Conservation (phyloP, 345 rosid species). For the Eutrema japonicum region DNA sequence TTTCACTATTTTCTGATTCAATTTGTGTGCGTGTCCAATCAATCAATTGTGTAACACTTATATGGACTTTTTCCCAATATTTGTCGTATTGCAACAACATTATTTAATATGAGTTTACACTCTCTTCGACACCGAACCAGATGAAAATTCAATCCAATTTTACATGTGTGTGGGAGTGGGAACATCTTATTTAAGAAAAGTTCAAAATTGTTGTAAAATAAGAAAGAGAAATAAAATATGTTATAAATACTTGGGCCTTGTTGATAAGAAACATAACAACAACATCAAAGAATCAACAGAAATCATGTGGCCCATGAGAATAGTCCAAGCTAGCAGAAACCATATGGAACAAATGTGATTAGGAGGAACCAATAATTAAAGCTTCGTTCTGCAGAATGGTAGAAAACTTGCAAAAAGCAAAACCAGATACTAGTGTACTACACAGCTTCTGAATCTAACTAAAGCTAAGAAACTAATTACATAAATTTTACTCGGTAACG, state of each 20-base stretch:
- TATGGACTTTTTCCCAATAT: constrained; percentile 11
- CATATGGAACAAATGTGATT: not conserved
- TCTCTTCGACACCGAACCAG: not conserved
- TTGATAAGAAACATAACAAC: not conserved
- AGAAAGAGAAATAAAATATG: not conserved
- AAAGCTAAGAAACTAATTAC: constrained; percentile 15
- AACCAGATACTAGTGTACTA: not conserved
- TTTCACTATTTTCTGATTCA: not conserved
- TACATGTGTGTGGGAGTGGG: not conserved
- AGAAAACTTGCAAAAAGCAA: not conserved
- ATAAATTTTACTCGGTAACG: not conserved
- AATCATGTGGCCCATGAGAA: too few relatives aligned
- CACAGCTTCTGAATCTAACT: constrained; percentile 5
- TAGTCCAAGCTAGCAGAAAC: not conserved
- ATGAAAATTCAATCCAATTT: not conserved
- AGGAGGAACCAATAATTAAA: constrained; percentile 3
- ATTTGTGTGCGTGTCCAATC: not conserved
- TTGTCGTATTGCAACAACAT: not conserved
- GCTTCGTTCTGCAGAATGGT: constrained; percentile 1
- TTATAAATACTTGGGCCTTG: not conserved
- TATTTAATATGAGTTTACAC: not conserved
- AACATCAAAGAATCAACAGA: not conserved
- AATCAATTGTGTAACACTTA: constrained; percentile 22
- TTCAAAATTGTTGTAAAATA: not conserved
- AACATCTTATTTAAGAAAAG: not conserved